Percentiles rank a stretch among this genome's conserved stretches.
These are phyloP conservation scores for Pestalotiopsis sp. DNA, from an alignment of 2,329 filamentous ascomycete species.

Conservation along the genomic window DNA sequence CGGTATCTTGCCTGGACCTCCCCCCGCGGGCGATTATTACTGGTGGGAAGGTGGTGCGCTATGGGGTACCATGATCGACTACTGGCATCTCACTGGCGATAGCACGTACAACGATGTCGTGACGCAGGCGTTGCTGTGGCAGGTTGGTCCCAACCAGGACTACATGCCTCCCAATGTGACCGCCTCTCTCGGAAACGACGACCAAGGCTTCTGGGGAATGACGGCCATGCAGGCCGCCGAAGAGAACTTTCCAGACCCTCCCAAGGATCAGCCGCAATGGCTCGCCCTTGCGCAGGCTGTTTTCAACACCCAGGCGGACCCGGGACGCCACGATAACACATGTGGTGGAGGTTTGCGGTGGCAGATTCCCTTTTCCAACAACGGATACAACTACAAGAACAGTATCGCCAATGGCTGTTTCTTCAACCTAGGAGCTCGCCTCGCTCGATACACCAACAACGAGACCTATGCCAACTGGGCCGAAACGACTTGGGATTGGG, in stretches of 20 bases:
- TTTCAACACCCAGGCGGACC: slow-evolving; percentile 62
- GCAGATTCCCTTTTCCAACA: slow-evolving; percentile 67
- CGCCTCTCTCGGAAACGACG: slow-evolving; percentile 51
- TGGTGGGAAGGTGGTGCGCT: slow-evolving; percentile 38
- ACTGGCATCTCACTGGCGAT: slow-evolving; percentile 57
- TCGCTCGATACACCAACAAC: slow-evolving; percentile 67
- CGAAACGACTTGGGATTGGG: slow-evolving; percentile 61
- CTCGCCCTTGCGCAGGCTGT: slow-evolving; percentile 66
- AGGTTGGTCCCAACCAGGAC: slow-evolving; percentile 46
- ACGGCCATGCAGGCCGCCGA: slow-evolving; percentile 66
- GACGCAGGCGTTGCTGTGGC: slow-evolving; percentile 46
- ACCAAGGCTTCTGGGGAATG: slow-evolving; percentile 67
- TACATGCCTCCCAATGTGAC: slow-evolving; percentile 51
- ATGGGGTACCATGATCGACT: slow-evolving; percentile 36
- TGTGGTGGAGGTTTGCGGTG: slow-evolving; percentile 68
- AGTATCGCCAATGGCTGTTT: slow-evolving; percentile 51
- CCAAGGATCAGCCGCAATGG: slow-evolving; percentile 56
- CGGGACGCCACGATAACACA: slow-evolving; percentile 58
- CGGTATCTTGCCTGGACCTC: slow-evolving; percentile 34
- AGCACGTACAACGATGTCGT: slow-evolving; percentile 51
- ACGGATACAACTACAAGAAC: slow-evolving; percentile 46
- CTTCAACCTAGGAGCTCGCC: slow-evolving; percentile 56
- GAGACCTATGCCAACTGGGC: slow-evolving; percentile 66
- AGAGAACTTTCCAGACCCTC: slow-evolving; percentile 60
- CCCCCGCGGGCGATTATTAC: slow-evolving; percentile 35